Percentiles rank a stretch among this genome's conserved stretches.
Evolutionary conservation across 345 rosid genomes (phyloP).

Genomic region (Microcos paniculata): DNA sequence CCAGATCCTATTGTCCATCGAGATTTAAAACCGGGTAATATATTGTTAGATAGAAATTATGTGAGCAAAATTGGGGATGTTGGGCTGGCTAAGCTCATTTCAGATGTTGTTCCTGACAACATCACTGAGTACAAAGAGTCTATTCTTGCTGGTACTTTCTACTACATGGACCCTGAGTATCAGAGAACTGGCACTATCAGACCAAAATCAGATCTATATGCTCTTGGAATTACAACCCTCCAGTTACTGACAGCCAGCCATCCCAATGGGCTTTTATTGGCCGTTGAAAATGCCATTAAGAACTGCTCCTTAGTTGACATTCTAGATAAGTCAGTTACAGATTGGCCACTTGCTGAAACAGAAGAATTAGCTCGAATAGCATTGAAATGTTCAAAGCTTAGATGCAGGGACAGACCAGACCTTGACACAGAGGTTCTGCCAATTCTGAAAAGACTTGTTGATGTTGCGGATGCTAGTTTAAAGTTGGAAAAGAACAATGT

Average conservation of each 20-base stretch:
- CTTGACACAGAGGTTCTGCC: constrained; percentile 76
- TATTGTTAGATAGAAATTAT: constrained; percentile 67
- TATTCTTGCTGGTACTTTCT: constrained; percentile 68
- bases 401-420: constrained; percentile 93
- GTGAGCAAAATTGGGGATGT: constrained; percentile 90
- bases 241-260: constrained; percentile 61
- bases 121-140: constrained; percentile 69
- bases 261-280: constrained; percentile 62
- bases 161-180: constrained; percentile 92
- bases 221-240: constrained; percentile 70
- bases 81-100: constrained; percentile 80
- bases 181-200: constrained; percentile 81
- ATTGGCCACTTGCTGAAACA: constrained; percentile 73
- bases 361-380: constrained; percentile 70
- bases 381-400: constrained; percentile 63
- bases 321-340: constrained; percentile 56
- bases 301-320: constrained; percentile 55
- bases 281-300: constrained; percentile 59
- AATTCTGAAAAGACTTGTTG: constrained; percentile 57
- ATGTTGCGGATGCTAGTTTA: constrained; percentile 50
- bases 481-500: constrained; percentile 42
- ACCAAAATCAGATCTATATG: constrained; percentile 89
- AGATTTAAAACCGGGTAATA: constrained; percentile 81
- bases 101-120: constrained; percentile 69
- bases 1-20: constrained; percentile 87